These are phyloP conservation scores for Cardamine chenopodiifolia DNA, from an alignment of 345 rosid genomes.

Conservation along the genomic window DNA sequence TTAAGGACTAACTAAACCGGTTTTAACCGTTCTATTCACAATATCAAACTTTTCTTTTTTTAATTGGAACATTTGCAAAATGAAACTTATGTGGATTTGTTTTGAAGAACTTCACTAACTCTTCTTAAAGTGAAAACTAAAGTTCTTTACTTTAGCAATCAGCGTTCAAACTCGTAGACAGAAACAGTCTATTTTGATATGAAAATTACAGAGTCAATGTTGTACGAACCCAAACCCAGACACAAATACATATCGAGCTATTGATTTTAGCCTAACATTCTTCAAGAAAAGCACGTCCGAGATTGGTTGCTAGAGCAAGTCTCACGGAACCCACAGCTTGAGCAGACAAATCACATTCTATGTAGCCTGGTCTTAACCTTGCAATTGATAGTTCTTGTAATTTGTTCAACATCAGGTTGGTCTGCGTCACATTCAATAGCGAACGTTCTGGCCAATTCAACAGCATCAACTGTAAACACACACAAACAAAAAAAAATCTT, in stretches of 20 bases:
- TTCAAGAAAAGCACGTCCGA: slow-evolving; percentile 77
- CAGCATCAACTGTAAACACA: slow-evolving; percentile 62
- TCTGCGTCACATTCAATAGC: slow-evolving; percentile 64
- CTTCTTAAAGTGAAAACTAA: neutral
- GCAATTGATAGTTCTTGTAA: slow-evolving; percentile 78
- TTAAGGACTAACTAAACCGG: neutral
- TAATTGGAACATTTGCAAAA: too few species aligned
- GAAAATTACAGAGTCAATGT: neutral
- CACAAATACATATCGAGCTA: neutral
- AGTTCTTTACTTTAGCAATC: neutral
- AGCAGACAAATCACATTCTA: slow-evolving; percentile 63
- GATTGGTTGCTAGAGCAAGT: slow-evolving; percentile 80
- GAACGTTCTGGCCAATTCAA: slow-evolving; percentile 76
- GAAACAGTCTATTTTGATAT: neutral
- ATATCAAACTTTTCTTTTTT: neutral
- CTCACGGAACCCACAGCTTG: slow-evolving; percentile 68
- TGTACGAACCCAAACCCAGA: neutral
- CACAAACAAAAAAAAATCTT: neutral
- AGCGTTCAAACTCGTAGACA: neutral
- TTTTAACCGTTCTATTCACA: neutral
- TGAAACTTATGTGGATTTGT: too few species aligned
- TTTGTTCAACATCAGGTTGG: slow-evolving; percentile 77
- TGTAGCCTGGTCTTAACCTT: slow-evolving; percentile 68
- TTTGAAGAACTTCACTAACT: neutral
- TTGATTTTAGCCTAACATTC: slow-evolving; percentile 48